Conservation (phyloP, 2,329 filamentous ascomycete genomes). For the Orbilia ellipsospora region DNA sequence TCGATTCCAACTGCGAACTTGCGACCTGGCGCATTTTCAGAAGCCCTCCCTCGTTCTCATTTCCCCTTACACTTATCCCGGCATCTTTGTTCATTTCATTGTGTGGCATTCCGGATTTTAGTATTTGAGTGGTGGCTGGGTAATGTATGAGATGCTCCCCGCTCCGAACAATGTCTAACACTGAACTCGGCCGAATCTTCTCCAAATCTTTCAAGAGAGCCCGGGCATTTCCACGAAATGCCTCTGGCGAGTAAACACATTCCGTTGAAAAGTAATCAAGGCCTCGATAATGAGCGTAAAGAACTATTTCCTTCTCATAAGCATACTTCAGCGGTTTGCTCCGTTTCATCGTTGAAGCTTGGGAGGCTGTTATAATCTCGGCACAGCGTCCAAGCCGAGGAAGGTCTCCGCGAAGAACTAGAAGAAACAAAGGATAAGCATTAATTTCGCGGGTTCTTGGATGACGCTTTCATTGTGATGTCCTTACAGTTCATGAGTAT, state of each 20-base stretch:
- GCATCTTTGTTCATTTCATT: too few relatives aligned
- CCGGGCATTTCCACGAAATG: conserved; percentile 90
- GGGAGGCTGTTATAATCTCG: conserved; percentile 83
- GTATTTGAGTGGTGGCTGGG: conserved; percentile 63
- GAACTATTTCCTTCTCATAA: conserved; percentile 98
- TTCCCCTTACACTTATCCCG: too few relatives aligned
- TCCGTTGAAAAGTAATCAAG: conserved; percentile 98
- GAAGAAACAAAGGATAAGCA: neutral
- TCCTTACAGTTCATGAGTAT: conserved; percentile 84
- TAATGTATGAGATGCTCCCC: conserved; percentile 95
- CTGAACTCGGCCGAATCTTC: conserved; percentile 90
- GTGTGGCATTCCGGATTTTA: too few relatives aligned
- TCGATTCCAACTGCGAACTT: too few relatives aligned
- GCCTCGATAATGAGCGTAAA: conserved; percentile 96
- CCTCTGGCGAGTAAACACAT: conserved; percentile 97
- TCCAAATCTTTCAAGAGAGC: conserved; percentile 95
- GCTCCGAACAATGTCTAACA: conserved; percentile 91
- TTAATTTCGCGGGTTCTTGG: neutral
- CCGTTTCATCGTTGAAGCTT: conserved; percentile 87
- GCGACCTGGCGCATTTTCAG: too few relatives aligned
- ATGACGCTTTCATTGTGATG: too few relatives aligned
- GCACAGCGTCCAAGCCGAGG: conserved; percentile 88
- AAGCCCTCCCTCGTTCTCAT: too few relatives aligned
- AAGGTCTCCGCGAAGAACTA: conserved; percentile 83
- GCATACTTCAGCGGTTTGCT: conserved; percentile 98